A percentile compares a stretch with the other conserved stretches of the same genome.
Evolutionary conservation across 2,329 filamentous ascomycete species (phyloP).

Genomic region (Blastomyces parvus): DNA sequence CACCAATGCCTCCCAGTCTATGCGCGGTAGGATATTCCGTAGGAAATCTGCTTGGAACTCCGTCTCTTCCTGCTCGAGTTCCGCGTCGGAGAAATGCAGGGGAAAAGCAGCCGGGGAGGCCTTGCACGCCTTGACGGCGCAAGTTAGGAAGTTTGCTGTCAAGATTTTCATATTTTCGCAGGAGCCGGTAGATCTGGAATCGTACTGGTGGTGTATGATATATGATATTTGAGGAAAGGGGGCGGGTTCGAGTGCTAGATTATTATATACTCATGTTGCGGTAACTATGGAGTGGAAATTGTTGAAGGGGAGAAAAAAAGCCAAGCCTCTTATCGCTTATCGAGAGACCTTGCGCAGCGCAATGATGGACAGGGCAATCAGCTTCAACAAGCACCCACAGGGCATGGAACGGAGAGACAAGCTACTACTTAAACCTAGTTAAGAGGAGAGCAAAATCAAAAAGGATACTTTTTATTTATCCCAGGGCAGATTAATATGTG

Average conservation of each 20-base stretch:
- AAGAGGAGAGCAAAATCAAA: background rate
- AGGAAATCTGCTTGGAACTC: constrained; percentile 74
- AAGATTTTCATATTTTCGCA: constrained; percentile 71
- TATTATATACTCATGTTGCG: background rate
- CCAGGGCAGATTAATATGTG: background rate
- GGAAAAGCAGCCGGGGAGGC: constrained; percentile 70
- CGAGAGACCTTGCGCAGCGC: no score
- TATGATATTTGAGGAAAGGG: background rate
- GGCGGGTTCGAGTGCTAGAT: background rate
- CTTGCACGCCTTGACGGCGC: constrained; percentile 93
- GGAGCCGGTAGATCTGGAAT: background rate
- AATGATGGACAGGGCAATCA: no score
- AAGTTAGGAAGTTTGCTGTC: constrained; percentile 92
- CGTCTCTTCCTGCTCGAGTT: constrained; percentile 74
- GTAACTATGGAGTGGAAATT: background rate
- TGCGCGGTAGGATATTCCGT: constrained; percentile 70
- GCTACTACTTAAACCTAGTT: background rate
- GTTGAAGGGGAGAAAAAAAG: background rate
- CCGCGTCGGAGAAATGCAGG: constrained; percentile 82
- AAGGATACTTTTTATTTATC: background rate
- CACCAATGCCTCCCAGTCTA: constrained; percentile 79
- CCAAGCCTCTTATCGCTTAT: constrained; percentile 1
- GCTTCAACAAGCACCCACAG: no score
- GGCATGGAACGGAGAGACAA: background rate
- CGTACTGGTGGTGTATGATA: background rate